These are phyloP conservation scores for Lactifluus rugatus DNA, from an alignment of 768 basidiomycete genomes.

Conservation along the genomic window DNA sequence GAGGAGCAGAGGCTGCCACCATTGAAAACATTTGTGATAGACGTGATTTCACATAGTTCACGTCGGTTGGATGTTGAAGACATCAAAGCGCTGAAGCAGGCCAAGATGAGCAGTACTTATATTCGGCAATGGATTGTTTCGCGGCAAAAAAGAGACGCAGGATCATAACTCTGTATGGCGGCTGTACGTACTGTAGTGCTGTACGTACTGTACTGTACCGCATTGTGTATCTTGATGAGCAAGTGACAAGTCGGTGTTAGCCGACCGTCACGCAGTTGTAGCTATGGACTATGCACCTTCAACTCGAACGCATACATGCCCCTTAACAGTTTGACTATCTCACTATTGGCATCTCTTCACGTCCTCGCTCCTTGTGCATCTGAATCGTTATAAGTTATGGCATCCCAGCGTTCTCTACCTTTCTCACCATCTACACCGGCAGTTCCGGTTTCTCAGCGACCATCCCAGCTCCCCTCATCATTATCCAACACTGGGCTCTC, in stretches of 20 bases:
- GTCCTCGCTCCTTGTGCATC: background rate
- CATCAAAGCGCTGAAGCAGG: constrained; percentile 54
- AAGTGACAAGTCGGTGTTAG: background rate
- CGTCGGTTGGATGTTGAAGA: constrained; percentile 55
- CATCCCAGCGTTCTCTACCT: constrained; percentile 20
- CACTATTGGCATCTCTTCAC: background rate
- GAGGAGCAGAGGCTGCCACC: constrained; percentile 44
- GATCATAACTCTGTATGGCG: background rate
- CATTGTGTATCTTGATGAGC: too few species aligned
- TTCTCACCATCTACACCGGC: constrained; percentile 17
- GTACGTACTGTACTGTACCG: too few species aligned
- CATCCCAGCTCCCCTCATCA: constrained; percentile 18
- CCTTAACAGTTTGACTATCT: background rate
- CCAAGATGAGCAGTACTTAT: constrained; percentile 92
- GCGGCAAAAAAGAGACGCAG: background rate
- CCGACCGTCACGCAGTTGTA: background rate
- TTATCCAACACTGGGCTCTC: constrained; percentile 19
- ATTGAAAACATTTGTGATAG: constrained; percentile 68
- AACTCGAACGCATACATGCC: background rate
- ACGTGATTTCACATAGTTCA: constrained; percentile 71
- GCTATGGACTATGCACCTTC: background rate
- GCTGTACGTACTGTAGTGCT: too few species aligned
- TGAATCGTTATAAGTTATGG: constrained; percentile 5
- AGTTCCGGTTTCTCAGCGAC: constrained; percentile 15
- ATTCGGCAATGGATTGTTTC: constrained; percentile 80